Percentiles rank a stretch among this genome's conserved stretches.
Conservation (phyloP, 805 yeast species). For the Candida germanica region DNA sequence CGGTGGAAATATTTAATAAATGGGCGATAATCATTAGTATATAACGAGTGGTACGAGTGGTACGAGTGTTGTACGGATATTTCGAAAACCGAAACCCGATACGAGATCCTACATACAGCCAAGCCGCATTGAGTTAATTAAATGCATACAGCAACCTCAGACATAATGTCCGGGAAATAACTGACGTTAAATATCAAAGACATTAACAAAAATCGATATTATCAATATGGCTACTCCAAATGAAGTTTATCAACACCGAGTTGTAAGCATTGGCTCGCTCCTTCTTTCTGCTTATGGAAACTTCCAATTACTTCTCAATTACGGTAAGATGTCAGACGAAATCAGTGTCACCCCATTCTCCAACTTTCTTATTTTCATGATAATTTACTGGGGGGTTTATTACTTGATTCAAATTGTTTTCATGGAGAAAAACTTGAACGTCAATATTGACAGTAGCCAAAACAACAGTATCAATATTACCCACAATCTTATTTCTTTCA, state of each 20-base stretch:
- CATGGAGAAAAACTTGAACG: slow-evolving; percentile 20
- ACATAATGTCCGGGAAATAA: too few relatives aligned
- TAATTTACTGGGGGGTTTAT: slow-evolving; percentile 57
- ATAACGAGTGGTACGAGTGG: too few relatives aligned
- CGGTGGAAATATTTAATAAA: too few relatives aligned
- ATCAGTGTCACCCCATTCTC: slow-evolving; percentile 71
- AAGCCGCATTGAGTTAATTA: too few relatives aligned
- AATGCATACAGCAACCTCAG: too few relatives aligned
- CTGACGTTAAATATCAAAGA: too few relatives aligned
- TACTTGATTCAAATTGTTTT: slow-evolving; percentile 52
- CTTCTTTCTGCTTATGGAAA: slow-evolving; percentile 55
- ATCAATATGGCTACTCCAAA: slow-evolving; percentile 4
- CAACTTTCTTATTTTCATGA: slow-evolving; percentile 45
- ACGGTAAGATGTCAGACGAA: slow-evolving; percentile 45
- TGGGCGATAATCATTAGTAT: too few relatives aligned
- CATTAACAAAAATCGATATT: too few relatives aligned
- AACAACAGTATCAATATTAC: slow-evolving; percentile 14
- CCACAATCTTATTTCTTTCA: slow-evolving; percentile 59
- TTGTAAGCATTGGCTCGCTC: slow-evolving; percentile 50
- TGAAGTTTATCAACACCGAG: slow-evolving; percentile 12
- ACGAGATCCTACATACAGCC: too few relatives aligned
- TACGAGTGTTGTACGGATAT: too few relatives aligned
- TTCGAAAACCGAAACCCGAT: too few relatives aligned
- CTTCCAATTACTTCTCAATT: slow-evolving; percentile 54
- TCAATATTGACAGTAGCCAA: slow-evolving; percentile 12